These are phyloP conservation scores for Osmozyma mogii DNA, from an alignment of 805 yeast genomes.

Conservation along the genomic window DNA sequence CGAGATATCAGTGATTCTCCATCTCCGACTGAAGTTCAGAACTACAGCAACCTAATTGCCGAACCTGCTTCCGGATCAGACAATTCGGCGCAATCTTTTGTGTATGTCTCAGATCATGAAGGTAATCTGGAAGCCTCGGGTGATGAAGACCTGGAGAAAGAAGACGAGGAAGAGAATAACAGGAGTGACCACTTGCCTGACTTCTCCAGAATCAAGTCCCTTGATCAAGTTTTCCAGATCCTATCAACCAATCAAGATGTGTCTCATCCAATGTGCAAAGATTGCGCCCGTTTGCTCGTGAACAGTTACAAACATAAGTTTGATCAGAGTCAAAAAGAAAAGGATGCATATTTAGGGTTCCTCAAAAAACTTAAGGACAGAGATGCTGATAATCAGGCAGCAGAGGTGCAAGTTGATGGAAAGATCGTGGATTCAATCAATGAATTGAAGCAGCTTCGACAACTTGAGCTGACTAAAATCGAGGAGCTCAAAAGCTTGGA, in stretches of 20 bases:
- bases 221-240: conserved; percentile 63
- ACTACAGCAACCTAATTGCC: neutral
- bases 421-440: conserved; percentile 3
- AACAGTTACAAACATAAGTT: conserved; percentile 60
- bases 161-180: conserved; percentile 5
- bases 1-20: neutral
- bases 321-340: conserved; percentile 66
- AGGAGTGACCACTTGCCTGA: conserved; percentile 11
- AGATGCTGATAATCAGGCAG: conserved; percentile 9
- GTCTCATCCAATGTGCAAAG: conserved; percentile 79
- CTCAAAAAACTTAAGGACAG: conserved; percentile 52
- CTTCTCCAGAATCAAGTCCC: conserved; percentile 35
- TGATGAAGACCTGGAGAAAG: conserved; percentile 14
- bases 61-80: neutral
- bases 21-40: neutral
- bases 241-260: conserved; percentile 64
- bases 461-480: conserved; percentile 25
- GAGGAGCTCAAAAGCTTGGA: conserved; percentile 33
- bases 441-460: conserved; percentile 40
- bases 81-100: conserved; percentile 8
- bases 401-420: conserved; percentile 6
- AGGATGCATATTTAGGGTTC: conserved; percentile 70
- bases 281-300: conserved; percentile 65
- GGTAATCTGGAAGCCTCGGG: conserved; percentile 16
- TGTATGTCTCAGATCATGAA: conserved; percentile 9